These are phyloP conservation scores for Cubamyces lactineus DNA, from an alignment of 768 basidiomycete species.

Conservation along the genomic window DNA sequence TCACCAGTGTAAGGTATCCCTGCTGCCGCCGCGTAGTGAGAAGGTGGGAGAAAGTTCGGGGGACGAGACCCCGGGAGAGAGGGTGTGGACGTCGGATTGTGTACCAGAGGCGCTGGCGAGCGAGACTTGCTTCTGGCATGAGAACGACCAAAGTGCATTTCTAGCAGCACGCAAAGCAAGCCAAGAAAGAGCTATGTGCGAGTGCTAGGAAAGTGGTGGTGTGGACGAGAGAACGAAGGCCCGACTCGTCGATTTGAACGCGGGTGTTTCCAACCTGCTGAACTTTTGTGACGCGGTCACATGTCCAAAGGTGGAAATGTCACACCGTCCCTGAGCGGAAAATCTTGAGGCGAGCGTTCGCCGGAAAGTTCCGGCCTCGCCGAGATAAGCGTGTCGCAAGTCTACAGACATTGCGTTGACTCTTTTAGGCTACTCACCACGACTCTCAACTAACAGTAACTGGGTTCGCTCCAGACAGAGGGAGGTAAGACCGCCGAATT, in stretches of 20 bases:
- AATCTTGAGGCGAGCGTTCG: background rate
- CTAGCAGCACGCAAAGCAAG: no score
- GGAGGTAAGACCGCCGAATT: no score
- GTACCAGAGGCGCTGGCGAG: slow-evolving; percentile 21
- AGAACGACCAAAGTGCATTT: slow-evolving; percentile 26
- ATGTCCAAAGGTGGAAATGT: background rate
- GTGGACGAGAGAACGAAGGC: background rate
- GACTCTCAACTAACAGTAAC: no score
- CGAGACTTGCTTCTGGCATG: slow-evolving; percentile 26
- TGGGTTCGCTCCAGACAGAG: no score
- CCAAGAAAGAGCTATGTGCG: background rate
- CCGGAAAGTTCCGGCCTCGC: background rate
- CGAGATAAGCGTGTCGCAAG: background rate
- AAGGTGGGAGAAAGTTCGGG: slow-evolving; percentile 38
- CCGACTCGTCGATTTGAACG: no score
- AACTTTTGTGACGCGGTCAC: slow-evolving; percentile 10
- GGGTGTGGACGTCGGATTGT: background rate
- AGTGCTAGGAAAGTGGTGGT: no score
- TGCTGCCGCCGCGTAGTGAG: slow-evolving; percentile 42
- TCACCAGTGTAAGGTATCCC: slow-evolving; percentile 23
- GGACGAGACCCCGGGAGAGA: slow-evolving; percentile 22
- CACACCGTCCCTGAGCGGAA: background rate
- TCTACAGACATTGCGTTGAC: no score
- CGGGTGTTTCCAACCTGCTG: slow-evolving; percentile 3
- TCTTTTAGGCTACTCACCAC: no score